These are phyloP conservation scores for Buxus sempervirens DNA, from an alignment of 164 flowering plant genomes.

Conservation along the genomic window DNA sequence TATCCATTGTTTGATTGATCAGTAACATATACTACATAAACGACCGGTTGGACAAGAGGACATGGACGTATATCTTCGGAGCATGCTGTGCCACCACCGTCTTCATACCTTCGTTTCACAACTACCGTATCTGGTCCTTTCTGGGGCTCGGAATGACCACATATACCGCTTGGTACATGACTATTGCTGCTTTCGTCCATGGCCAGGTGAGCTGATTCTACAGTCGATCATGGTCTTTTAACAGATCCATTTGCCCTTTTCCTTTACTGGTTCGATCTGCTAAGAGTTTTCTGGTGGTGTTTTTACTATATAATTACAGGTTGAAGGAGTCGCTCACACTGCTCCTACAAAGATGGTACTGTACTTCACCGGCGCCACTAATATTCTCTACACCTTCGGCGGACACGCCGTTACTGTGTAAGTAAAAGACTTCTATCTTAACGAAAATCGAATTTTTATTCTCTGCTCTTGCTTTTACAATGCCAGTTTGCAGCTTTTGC, in stretches of 20 bases:
- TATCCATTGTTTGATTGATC: conserved; percentile 13
- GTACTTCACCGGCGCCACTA: conserved; percentile 95
- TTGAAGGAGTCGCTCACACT: conserved; percentile 56
- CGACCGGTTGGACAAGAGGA: conserved; percentile 84
- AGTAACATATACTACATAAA: conserved; percentile 95
- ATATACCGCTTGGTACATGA: conserved; percentile 94
- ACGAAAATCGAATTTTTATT: too few species aligned
- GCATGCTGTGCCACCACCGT: conserved; percentile 98
- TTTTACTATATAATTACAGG: conserved; percentile 28
- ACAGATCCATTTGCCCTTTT: background rate
- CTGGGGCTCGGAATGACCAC: conserved; percentile 97
- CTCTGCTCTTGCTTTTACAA: conserved; percentile 11
- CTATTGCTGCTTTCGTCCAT: conserved; percentile 68
- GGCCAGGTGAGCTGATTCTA: conserved; percentile 59
- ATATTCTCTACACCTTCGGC: conserved; percentile 89
- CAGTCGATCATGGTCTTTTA: background rate
- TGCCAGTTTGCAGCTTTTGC: conserved; percentile 56
- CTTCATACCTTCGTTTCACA: conserved; percentile 93
- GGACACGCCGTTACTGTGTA: conserved; percentile 94
- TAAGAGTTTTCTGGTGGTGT: too few species aligned
- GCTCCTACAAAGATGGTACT: conserved; percentile 72
- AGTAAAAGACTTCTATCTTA: background rate
- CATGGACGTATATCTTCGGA: conserved; percentile 97
- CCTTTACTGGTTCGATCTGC: too few species aligned
- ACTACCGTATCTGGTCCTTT: conserved; percentile 94